Evolutionary conservation across 2,329 filamentous ascomycete species (phyloP).

Genomic region (Ambrosiella beaveri): DNA sequence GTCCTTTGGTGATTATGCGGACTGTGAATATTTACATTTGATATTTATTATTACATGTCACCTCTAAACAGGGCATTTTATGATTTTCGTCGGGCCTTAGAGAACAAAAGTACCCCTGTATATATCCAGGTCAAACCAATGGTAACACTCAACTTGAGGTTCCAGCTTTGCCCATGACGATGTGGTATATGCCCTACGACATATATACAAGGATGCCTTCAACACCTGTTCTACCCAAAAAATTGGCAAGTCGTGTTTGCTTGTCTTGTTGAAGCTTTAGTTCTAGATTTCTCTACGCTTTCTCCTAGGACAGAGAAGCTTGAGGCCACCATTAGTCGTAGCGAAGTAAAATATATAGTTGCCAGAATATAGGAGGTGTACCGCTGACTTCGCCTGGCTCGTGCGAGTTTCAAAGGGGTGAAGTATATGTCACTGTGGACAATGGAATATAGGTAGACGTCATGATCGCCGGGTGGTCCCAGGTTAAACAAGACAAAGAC

Average conservation of each 20-base stretch:
- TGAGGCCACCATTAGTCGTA: too few species aligned
- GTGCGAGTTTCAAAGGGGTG: neutral
- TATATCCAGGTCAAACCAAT: neutral
- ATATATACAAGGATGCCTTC: neutral
- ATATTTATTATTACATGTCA: neutral
- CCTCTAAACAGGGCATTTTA: neutral
- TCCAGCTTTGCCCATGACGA: neutral
- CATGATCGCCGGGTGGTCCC: neutral
- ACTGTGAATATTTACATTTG: neutral
- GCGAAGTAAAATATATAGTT: too few species aligned
- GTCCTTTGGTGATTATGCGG: neutral
- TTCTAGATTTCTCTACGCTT: neutral
- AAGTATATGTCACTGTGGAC: neutral
- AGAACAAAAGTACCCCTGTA: neutral
- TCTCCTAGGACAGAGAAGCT: neutral
- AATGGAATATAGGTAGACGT: neutral
- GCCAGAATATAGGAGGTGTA: too few species aligned
- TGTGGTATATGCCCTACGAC: neutral
- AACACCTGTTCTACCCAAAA: neutral
- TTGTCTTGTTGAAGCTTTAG: neutral
- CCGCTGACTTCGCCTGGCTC: neutral
- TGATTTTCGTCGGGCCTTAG: neutral
- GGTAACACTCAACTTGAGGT: neutral
- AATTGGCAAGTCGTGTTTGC: neutral
- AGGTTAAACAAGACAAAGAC: neutral